Conservation (phyloP, 352 stramenopile genomes). For the Phytophthora idaei region DNA sequence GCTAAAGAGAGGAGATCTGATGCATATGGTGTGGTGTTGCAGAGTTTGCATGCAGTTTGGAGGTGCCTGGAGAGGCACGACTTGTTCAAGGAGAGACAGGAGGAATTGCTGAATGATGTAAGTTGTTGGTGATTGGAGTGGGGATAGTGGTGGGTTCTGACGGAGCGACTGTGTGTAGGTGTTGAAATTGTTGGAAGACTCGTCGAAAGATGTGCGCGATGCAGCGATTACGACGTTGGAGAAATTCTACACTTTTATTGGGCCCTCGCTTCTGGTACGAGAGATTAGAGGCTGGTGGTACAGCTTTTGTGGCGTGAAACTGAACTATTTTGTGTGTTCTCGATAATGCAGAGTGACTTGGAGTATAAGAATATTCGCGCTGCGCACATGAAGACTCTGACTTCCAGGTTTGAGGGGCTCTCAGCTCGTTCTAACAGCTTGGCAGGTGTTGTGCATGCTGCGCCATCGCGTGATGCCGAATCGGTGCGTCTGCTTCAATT, state of each 20-base stretch:
- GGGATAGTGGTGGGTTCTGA: background rate
- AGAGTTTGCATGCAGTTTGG: conserved; percentile 76
- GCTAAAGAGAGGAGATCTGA: conserved; percentile 5
- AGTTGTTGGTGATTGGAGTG: conserved; percentile 8
- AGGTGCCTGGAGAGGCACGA: conserved; percentile 60
- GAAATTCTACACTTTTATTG: conserved; percentile 75
- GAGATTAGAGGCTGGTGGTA: background rate
- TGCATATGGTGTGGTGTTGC: background rate
- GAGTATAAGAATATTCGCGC: conserved; percentile 77
- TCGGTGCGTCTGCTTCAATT: conserved; percentile 16
- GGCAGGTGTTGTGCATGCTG: background rate
- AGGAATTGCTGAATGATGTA: conserved; percentile 66
- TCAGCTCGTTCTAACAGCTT: conserved; percentile 5
- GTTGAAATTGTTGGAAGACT: conserved; percentile 76
- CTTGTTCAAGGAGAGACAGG: conserved; percentile 53
- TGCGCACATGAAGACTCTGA: conserved; percentile 79
- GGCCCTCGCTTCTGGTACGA: conserved; percentile 70
- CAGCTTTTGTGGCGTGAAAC: background rate
- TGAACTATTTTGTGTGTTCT: conserved; percentile 12
- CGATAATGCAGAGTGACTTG: conserved; percentile 52
- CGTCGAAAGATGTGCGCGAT: conserved; percentile 85
- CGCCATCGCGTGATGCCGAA: conserved; percentile 1
- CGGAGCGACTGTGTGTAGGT: conserved; percentile 38
- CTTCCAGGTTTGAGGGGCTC: conserved; percentile 54
- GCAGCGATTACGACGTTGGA: conserved; percentile 68